These are phyloP conservation scores for Maudiozyma pseudohumilis DNA, from an alignment of 805 yeast genomes.

Conservation along the genomic window DNA sequence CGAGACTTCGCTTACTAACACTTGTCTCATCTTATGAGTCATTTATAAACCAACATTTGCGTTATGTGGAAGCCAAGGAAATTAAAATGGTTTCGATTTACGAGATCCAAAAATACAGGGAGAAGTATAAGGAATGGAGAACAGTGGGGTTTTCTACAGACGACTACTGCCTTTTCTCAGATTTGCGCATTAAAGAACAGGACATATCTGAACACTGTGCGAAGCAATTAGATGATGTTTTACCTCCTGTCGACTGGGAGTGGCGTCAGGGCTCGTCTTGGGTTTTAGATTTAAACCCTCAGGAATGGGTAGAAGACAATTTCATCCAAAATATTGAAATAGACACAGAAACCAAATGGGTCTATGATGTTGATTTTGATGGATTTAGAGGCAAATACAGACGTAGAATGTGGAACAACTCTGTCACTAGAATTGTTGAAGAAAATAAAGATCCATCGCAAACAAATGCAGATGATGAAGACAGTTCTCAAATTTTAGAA, in stretches of 20 bases:
- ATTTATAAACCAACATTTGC: constrained; percentile 32
- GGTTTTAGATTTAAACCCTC: constrained; percentile 57
- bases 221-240: constrained; percentile 29
- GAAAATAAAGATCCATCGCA: not conserved
- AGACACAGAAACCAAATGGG: constrained; percentile 79
- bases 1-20: constrained; percentile 42
- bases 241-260: constrained; percentile 53
- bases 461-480: not conserved
- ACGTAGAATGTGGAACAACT: constrained; percentile 60
- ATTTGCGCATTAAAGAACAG: constrained; percentile 27
- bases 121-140: constrained; percentile 49
- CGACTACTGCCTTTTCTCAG: constrained; percentile 42
- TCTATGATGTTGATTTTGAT: constrained; percentile 46
- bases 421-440: constrained; percentile 20
- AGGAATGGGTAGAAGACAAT: constrained; percentile 49
- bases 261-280: constrained; percentile 42
- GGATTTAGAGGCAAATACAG: constrained; percentile 34
- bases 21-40: constrained; percentile 42
- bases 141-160: constrained; percentile 48
- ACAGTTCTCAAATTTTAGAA: constrained; percentile 6
- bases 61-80: constrained; percentile 34
- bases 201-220: constrained; percentile 13
- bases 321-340: constrained; percentile 47
- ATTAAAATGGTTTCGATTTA: constrained; percentile 49
- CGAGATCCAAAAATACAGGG: constrained; percentile 52